phyloP scores from a whole-genome alignment of 2,329 filamentous ascomycete genomes.

The Colletotrichum gloeosporioides region DNA sequence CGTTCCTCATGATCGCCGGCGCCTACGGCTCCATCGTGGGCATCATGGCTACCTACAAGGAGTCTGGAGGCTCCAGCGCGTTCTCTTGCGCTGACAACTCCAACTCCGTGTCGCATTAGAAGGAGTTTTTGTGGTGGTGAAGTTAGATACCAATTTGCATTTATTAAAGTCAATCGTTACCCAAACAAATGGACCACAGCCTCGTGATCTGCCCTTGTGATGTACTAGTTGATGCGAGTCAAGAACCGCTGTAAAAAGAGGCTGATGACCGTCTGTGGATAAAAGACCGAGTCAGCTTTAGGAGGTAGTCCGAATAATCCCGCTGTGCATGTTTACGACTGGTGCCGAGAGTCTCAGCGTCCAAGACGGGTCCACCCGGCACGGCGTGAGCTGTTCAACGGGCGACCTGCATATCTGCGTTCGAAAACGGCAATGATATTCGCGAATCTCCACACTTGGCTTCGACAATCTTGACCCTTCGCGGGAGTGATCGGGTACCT shows the following conservation, averaged over 20 bases:
- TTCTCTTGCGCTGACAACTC: slow-evolving; percentile 52
- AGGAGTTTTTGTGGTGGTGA: background rate
- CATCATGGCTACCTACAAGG: slow-evolving; percentile 42
- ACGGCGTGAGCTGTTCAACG: background rate
- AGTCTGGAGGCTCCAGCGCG: slow-evolving; percentile 36
- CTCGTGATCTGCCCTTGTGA: background rate
- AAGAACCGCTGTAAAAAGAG: background rate
- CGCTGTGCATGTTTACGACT: background rate
- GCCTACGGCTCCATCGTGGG: slow-evolving; percentile 48
- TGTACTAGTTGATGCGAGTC: no score
- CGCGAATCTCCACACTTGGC: background rate
- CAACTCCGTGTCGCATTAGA: slow-evolving; percentile 24
- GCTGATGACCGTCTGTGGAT: background rate
- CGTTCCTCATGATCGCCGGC: slow-evolving; percentile 47
- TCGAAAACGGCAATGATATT: background rate
- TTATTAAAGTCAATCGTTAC: background rate
- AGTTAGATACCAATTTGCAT: background rate
- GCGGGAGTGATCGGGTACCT: background rate
- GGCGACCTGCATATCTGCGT: background rate
- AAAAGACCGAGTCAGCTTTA: background rate
- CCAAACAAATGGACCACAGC: background rate
- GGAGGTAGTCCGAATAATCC: background rate
- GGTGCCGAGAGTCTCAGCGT: background rate
- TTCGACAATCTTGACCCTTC: background rate
- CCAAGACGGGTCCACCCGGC: background rate